Base-by-base conservation (phyloP, 1,284 basidiomycete species). In the Prillingera fragicola region DNA sequence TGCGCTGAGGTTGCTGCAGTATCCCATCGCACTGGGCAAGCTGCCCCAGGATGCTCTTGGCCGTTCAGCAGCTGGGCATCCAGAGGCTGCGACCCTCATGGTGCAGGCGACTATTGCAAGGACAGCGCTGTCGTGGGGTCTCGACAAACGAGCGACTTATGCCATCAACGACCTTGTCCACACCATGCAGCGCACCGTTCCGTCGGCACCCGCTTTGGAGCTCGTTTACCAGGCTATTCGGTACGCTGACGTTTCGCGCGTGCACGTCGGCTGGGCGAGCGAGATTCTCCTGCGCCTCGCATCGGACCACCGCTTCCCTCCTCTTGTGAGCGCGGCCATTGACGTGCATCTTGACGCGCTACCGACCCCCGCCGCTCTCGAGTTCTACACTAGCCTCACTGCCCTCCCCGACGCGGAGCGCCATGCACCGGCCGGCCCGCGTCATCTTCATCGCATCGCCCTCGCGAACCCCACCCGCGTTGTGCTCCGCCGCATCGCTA, bases 11-110 rank as follows among this genome's bases (percentile, higher is more conserved):
- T 48, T 59, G 23, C 36, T 61, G 9, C 45, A 54, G 24, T 43
- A 48, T n/a, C 45, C 57, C 5, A 31, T 61, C 17, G 41, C 43
- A 9, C 41, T 57, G 5, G 54, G 52, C 8, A 45, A 45, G 28
- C 38, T 61, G 1, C 55, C 57, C 1, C 21, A 27, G 1, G 22
- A 26, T 4, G 38, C 49, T 1, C 29, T 55, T 5, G 53, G 52
- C 2, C 40, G 45, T 9, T 41, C 19, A 2, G 21, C 33, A 3
- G 22, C 41, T 2, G 24, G 27, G 2, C 55, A 59, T 42, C 41
- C 51, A 5, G 36, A 43, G 18, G 43, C 52, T 3, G 35, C 49
- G 3, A 31, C 47, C 4, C 34, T 59, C 24, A 29, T 57, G 25
- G 45, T 53, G 6, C 55, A 55, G 31, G 42, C 44, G 7, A 45